A percentile compares a stretch with the other conserved stretches of the same genome.
Evolutionary conservation across 495 filamentous ascomycete species (phyloP).

Genomic region (Aspergillus coremiiformis): DNA sequence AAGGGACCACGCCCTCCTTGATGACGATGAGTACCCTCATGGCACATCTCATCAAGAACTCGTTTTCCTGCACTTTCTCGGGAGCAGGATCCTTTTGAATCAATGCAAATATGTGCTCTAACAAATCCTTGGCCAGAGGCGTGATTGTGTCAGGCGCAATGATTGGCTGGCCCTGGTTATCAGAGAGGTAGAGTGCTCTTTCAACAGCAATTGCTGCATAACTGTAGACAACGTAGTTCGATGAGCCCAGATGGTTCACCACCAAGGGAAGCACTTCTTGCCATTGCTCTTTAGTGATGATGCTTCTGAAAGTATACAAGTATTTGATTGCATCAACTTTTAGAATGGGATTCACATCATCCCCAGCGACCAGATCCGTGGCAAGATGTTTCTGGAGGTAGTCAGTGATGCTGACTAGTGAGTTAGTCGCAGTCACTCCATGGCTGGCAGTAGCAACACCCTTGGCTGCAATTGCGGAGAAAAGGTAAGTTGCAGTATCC

Average conservation of each 20-base stretch:
- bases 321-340: conserved; percentile 98
- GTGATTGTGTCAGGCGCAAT: conserved; percentile 66
- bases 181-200: conserved; percentile 72
- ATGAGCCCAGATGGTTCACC: conserved; percentile 77
- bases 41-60: conserved; percentile 95
- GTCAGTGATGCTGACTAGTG: conserved; percentile 72
- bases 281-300: conserved; percentile 80
- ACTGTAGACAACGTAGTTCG: conserved; percentile 92
- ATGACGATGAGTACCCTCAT: conserved; percentile 95
- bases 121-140: conserved; percentile 72
- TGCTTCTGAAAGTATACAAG: conserved; percentile 89
- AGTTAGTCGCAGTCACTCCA: conserved; percentile 84
- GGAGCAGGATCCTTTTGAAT: conserved; percentile 74
- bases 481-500: conserved; percentile 93
- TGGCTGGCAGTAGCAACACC: conserved; percentile 74
- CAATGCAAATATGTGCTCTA: conserved; percentile 86
- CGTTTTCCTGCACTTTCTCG: conserved; percentile 95
- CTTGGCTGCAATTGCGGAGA: conserved; percentile 87
- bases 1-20: conserved; percentile 63
- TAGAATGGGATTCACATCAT: conserved; percentile 68
- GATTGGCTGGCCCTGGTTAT: conserved; percentile 63
- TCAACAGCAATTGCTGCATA: conserved; percentile 95
- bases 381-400: conserved; percentile 92
- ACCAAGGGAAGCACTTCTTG: conserved; percentile 78
- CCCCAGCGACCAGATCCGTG: conserved; percentile 62